Base-by-base conservation (phyloP, 768 basidiomycete species). In the Postia placenta region DNA sequence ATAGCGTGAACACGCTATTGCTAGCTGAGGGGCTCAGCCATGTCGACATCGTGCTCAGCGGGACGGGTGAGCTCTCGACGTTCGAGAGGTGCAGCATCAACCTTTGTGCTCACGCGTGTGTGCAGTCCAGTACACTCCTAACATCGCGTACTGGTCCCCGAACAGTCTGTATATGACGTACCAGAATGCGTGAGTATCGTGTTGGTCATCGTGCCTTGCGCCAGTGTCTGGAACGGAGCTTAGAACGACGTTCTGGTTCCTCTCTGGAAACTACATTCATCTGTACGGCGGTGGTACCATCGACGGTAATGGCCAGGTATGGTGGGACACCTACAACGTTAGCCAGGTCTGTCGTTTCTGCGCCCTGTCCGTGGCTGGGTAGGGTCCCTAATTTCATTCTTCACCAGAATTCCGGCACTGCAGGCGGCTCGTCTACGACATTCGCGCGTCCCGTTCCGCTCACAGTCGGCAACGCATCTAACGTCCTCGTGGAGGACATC, bases 291-390 rank as follows among this genome's bases (percentile, higher is more conserved):
- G 74, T 33, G 75, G 74, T 27, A 70, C 69, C 14, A 64, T 77
- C 42, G 72, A 75, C 60, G 72, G 66, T 39, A 74, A 74, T 42
- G 74, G 74, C 4, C 75, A 76, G 53, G 66, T 69, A 23, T 73
- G 73, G 66, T 67, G 61, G 59, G 64, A 67, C 47, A 54, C 59
- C 36, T 56, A 61, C 28, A 58, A 60, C 47, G 62, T 55, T 45
- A 62, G 53, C 2, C 41, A 54, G 33, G 57, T 60, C 42, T 38
- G 56, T 45, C 6, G 20, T 6, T 39, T 9, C 15, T 39, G n/a
- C 11, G n/a, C 33, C 20, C 20, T 39, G 38, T 6, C 20, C 19
- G 20, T 19, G 24, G 6, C 30, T n/a, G n/a, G n/a, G n/a, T 33
- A 12, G 12, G 19, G 14, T 12, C 25, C 14, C 24, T 15, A 5